A percentile compares a stretch with the other conserved stretches of the same genome.
These are phyloP conservation scores for Trichoderma asperellum DNA, from an alignment of 2,329 filamentous ascomycete species.

Conservation along the genomic window DNA sequence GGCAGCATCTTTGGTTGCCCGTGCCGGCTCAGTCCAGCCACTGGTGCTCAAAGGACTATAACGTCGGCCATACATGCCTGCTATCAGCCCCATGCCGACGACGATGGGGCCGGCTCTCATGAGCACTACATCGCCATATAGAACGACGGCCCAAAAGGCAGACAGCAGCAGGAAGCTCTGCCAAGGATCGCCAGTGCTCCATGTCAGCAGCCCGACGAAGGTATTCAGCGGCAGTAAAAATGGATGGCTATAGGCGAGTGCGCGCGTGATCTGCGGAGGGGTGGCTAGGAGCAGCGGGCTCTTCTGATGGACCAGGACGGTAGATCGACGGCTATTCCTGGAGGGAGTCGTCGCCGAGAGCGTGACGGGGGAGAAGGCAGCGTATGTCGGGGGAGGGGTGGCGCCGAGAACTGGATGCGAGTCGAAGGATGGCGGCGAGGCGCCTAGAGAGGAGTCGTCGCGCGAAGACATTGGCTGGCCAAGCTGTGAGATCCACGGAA, in stretches of 20 bases:
- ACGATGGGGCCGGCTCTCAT: slow-evolving; percentile 82
- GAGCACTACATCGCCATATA: slow-evolving; percentile 86
- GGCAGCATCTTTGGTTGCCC: slow-evolving; percentile 39
- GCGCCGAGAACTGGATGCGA: slow-evolving; percentile 44
- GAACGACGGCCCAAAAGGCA: slow-evolving; percentile 80
- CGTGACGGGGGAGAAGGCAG: slow-evolving; percentile 85
- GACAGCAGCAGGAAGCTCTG: slow-evolving; percentile 91
- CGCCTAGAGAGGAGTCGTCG: slow-evolving; percentile 44
- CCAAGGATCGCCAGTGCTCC: slow-evolving; percentile 93
- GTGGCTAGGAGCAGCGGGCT: slow-evolving; percentile 91
- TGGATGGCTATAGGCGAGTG: slow-evolving; percentile 92
- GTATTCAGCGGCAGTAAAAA: slow-evolving; percentile 90
- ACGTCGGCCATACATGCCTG: slow-evolving; percentile 88
- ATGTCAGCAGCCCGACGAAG: slow-evolving; percentile 82
- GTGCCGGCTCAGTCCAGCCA: slow-evolving; percentile 63
- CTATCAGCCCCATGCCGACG: slow-evolving; percentile 76
- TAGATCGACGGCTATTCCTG: slow-evolving; percentile 72
- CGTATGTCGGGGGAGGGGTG: slow-evolving; percentile 68
- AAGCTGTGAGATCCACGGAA: slow-evolving; percentile 57
- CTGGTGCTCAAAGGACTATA: slow-evolving; percentile 91
- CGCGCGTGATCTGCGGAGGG: slow-evolving; percentile 90
- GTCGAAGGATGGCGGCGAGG: slow-evolving; percentile 42
- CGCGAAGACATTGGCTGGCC: slow-evolving; percentile 45
- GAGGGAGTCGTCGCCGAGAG: slow-evolving; percentile 68
- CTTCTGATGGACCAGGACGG: slow-evolving; percentile 95